A percentile compares a stretch with the other conserved stretches of the same genome.
Conservation (phyloP, 2,329 filamentous ascomycete species). For the Colletotrichum ledebouriae region DNA sequence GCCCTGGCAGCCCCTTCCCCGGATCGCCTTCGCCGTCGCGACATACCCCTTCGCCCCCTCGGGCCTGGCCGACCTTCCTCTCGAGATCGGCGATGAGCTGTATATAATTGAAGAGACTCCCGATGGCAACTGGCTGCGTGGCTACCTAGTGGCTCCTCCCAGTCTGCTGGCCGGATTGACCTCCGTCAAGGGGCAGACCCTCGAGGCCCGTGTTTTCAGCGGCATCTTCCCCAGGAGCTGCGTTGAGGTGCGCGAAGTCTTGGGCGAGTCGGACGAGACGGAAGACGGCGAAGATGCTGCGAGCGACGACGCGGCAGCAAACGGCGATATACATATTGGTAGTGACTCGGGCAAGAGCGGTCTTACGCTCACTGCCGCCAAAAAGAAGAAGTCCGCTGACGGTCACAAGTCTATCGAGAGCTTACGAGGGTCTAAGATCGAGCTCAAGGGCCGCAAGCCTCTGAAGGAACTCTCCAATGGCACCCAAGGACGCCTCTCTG, state of each 20-base stretch:
- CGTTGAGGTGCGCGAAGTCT: conserved; percentile 92
- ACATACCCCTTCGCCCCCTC: conserved; percentile 93
- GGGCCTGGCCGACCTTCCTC: conserved; percentile 89
- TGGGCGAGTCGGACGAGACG: conserved; percentile 78
- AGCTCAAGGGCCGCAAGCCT: conserved; percentile 42
- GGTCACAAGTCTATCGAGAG: conserved; percentile 48
- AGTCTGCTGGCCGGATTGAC: conserved; percentile 93
- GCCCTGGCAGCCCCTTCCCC: conserved; percentile 97
- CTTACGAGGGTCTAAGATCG: conserved; percentile 42
- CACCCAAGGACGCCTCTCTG: conserved; percentile 58
- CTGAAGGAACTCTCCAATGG: conserved; percentile 56
- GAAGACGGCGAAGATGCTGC: conserved; percentile 58
- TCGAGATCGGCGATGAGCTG: conserved; percentile 97
- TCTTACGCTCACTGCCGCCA: conserved; percentile 55
- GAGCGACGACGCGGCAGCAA: conserved; percentile 31
- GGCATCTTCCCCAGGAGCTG: conserved; percentile 96
- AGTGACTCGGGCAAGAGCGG: conserved; percentile 70
- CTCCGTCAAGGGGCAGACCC: conserved; percentile 89
- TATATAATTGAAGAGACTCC: conserved; percentile 99
- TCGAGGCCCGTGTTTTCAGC: conserved; percentile 97
- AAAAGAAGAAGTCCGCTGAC: conserved; percentile 51
- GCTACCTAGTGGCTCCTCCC: conserved; percentile 94
- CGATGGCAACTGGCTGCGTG: conserved; percentile 92
- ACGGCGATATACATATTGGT: conserved; percentile 44
- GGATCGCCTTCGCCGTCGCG: conserved; percentile 98